phyloP scores from a whole-genome alignment of 371 early-diverging fungal genomes.

The Rhizomucor miehei region DNA sequence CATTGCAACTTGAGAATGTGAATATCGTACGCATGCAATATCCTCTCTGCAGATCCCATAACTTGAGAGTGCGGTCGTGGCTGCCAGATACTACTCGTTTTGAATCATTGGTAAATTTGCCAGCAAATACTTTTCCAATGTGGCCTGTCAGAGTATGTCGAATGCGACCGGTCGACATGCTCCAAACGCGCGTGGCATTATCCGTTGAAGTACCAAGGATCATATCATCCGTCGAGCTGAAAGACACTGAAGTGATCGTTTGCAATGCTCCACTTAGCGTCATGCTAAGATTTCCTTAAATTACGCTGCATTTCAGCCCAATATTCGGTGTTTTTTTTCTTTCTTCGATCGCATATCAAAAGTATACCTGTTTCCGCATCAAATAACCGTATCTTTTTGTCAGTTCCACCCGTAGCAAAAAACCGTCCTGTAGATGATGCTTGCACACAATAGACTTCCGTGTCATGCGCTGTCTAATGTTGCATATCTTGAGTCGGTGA shows the following conservation, averaged over 20 bases:
- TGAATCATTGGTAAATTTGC: constrained; percentile 80
- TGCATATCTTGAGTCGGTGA: background rate
- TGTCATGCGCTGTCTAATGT: constrained; percentile 60
- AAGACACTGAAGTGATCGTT: constrained; percentile 79
- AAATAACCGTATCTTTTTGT: constrained; percentile 81
- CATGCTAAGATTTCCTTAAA: constrained; percentile 39
- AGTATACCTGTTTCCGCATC: constrained; percentile 80
- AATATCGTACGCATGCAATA: constrained; percentile 89
- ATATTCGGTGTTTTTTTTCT: background rate
- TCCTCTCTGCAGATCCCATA: constrained; percentile 92
- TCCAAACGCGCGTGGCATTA: constrained; percentile 88
- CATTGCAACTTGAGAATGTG: constrained; percentile 93
- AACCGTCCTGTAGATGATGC: constrained; percentile 72
- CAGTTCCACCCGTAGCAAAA: constrained; percentile 87
- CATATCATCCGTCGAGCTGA: constrained; percentile 75
- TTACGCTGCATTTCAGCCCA: too few species aligned
- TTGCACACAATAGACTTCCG: constrained; percentile 81
- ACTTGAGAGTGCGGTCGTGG: constrained; percentile 93
- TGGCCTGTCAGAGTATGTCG: constrained; percentile 94
- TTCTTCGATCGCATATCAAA: too few species aligned
- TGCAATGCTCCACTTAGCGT: constrained; percentile 85
- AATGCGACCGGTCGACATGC: constrained; percentile 68
- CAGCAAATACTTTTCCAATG: constrained; percentile 88
- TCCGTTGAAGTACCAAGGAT: constrained; percentile 90
- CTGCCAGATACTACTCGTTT: constrained; percentile 88